These are phyloP conservation scores for Fraxinus quadrangulata DNA, from an alignment of 257 asterid species.

Conservation along the genomic window DNA sequence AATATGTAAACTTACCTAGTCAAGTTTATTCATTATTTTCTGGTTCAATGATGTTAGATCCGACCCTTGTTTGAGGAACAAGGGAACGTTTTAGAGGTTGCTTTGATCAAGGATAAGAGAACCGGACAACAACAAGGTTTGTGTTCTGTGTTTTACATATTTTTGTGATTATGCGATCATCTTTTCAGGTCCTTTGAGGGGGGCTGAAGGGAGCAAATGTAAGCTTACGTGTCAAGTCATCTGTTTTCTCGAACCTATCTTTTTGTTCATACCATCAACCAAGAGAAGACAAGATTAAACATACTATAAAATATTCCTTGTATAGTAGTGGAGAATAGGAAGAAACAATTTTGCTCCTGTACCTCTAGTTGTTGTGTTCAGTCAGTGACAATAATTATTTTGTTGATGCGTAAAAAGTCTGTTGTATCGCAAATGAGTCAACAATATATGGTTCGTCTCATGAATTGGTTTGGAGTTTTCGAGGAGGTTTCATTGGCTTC, in stretches of 20 bases:
- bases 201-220: constrained; percentile 69
- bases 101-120: constrained; percentile 87
- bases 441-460: constrained; percentile 29
- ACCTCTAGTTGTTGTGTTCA: constrained; percentile 33
- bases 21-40: neutral
- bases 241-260: constrained; percentile 53
- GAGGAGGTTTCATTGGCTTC: constrained; percentile 19
- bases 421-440: constrained; percentile 28
- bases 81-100: constrained; percentile 87
- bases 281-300: constrained; percentile 66
- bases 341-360: constrained; percentile 30
- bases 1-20: neutral
- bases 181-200: constrained; percentile 83
- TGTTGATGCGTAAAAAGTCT: constrained; percentile 26
- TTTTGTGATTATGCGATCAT: constrained; percentile 37
- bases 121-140: constrained; percentile 98
- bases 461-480: constrained; percentile 28
- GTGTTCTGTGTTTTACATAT: constrained; percentile 31
- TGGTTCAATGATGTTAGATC: constrained; percentile 51
- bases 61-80: constrained; percentile 84
- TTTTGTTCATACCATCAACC: constrained; percentile 61
- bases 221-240: constrained; percentile 64
- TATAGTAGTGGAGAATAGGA: constrained; percentile 36
- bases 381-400: constrained; percentile 28
- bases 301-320: constrained; percentile 40